Evolutionary conservation across 257 asterid genomes (phyloP), one percentile per base, ranked within the genome.

Genomic region (Nicotiana benthamiana): DNA sequence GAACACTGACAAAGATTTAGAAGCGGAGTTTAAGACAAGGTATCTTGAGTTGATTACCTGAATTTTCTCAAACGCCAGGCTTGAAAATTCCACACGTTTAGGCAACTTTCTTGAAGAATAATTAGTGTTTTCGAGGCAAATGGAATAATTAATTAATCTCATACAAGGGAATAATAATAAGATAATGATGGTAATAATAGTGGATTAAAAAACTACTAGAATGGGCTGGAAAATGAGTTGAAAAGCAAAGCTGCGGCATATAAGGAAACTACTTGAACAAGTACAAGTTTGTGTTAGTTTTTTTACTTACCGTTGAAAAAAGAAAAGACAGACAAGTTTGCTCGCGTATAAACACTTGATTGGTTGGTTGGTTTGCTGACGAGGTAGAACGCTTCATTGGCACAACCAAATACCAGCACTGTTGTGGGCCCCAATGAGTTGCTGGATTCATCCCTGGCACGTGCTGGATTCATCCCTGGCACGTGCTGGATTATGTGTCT

Each of bases 221-320:
- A 82, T 75, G 80, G 28, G 85, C 84, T 82, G 85, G 80, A 72
- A 43, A 64, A 51, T 40, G 56, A n/a, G 20, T 68, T 40, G 36
- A 3, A 51, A 61, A 75, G 22, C 54, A 80, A 80, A 82, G 82
- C 82, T 80, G 32, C 84, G 66, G 82, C 24, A 82, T 57, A 53
- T n/a, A 46, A 27, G 28, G 61, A n/a, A 18, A 20, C n/a, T 46
- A 79, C 36, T 68, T 30, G 76, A 51, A 51, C 18, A 13, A 3
- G 6, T 11, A 30, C 17, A 54, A 67, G 17, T 22, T 57, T 27
- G 30, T 65, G 18, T 20, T 20, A 32, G 16, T 36, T 40, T 80
- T 80, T 40, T 16, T 53, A 75, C 18, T 77, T 53, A 15, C 46
- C 0, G 75, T 53, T 80, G 46, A 6, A 17, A 30, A 20, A 12